These are phyloP conservation scores for Cryphonectria radicalis DNA, from an alignment of 2,329 filamentous ascomycete genomes.

Conservation along the genomic window DNA sequence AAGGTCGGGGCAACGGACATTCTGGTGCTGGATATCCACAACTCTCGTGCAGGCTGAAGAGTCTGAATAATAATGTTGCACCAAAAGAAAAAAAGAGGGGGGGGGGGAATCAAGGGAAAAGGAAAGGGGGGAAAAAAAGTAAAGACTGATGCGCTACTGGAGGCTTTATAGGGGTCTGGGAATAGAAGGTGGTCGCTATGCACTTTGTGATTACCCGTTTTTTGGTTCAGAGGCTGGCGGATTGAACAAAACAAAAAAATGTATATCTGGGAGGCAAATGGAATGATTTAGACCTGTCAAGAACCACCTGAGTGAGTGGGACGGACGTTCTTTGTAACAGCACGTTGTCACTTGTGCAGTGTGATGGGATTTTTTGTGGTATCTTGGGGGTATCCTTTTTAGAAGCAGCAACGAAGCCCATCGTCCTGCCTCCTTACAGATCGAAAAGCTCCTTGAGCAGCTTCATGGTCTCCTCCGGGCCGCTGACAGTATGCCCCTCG, in stretches of 20 bases:
- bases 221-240: background rate
- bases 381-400: slow-evolving; percentile 15
- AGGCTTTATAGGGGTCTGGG: background rate
- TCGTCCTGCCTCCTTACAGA: slow-evolving; percentile 41
- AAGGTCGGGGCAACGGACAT: slow-evolving; percentile 82
- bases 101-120: no score
- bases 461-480: slow-evolving; percentile 80
- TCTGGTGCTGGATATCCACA: slow-evolving; percentile 82
- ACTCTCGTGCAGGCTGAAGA: slow-evolving; percentile 46
- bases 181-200: background rate
- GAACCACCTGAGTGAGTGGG: background rate
- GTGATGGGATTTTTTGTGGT: slow-evolving; percentile 12
- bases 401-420: background rate
- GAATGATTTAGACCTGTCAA: background rate
- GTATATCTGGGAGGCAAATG: background rate
- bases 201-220: background rate
- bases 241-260: background rate
- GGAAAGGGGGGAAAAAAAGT: no score
- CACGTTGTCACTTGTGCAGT: background rate
- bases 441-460: slow-evolving; percentile 82
- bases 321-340: background rate
- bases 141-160: background rate
- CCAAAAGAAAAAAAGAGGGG: background rate
- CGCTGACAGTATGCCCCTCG: slow-evolving; percentile 80
- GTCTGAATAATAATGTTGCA: background rate